Evolutionary conservation across 306 rosid genomes (phyloP), one percentile per base, ranked within the genome.

Genomic region (Acmispon strigosus): DNA sequence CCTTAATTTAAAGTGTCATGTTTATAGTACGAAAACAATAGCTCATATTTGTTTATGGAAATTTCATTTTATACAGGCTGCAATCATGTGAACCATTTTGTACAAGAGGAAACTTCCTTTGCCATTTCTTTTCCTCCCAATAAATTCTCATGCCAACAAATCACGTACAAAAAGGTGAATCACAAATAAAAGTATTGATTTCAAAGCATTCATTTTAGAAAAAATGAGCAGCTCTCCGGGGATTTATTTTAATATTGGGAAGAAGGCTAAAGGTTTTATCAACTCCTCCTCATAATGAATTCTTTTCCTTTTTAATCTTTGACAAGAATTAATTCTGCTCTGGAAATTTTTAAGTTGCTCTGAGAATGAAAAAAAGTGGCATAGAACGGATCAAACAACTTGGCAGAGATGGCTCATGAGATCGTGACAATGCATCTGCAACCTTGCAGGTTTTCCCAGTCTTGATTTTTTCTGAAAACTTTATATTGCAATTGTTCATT

Each of bases 251-350:
- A 84, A 78, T 50, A 78, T 87, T 63, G 92, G 96, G 27, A 84
- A 82, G 77, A 84, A 80, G 48, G 90, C 90, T 66, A 85, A 74
- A 89, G 92, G 96, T 89, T 42, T 70, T n/a, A 54, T 69, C 52
- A 67, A 24, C 22, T 73, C 6, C 22, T 73, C 6, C 1, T 61
- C 32, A 5, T 32, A 68, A 14, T 39, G 42, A 8, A 15, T 29
- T 15, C 8, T 22, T 17, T 69, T 61, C 32, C 20, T 52, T 73
- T 65, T 62, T 16, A 27, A 11, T 69, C 14, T 70, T 75, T 22
- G 2, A 22, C 24, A 22, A 22, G 24, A 22, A 22, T 22, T 1
- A 22, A 22, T 22, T 22, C 24, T 22, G 24, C 24, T 22, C 24
- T 22, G 24, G 24, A 22, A 22, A 22, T 22, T 22, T 22, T 32